Conservation (phyloP, 306 rosid genomes). For the Geum urbanum region DNA sequence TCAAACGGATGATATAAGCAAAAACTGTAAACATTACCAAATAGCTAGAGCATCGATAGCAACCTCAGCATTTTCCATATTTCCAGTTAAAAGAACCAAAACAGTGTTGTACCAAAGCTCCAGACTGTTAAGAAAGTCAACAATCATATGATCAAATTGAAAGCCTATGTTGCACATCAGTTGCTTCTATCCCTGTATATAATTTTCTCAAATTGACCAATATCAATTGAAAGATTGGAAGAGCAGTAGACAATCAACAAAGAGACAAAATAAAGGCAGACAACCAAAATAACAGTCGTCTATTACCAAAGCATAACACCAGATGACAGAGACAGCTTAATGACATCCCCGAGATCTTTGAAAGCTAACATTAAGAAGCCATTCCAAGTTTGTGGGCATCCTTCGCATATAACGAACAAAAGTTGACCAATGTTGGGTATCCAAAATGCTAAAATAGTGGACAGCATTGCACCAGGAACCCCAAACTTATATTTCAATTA, state of each 20-base stretch:
- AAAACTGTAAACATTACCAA: slow-evolving; percentile 33
- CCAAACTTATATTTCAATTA: slow-evolving; percentile 47
- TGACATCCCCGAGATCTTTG: slow-evolving; percentile 52
- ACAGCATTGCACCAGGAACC: slow-evolving; percentile 48
- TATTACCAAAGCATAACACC: slow-evolving; percentile 61
- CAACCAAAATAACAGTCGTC: not conserved
- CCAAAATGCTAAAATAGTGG: slow-evolving; percentile 48
- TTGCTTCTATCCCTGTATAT: not conserved
- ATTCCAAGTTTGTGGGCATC: slow-evolving; percentile 59
- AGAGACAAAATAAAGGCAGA: not conserved
- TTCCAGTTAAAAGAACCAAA: slow-evolving; percentile 52
- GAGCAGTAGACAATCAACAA: not conserved
- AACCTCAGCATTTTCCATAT: slow-evolving; percentile 51
- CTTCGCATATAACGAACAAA: slow-evolving; percentile 32
- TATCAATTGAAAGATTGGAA: not conserved
- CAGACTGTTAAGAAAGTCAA: slow-evolving; percentile 35
- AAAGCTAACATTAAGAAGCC: slow-evolving; percentile 55
- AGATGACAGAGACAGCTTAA: slow-evolving; percentile 60
- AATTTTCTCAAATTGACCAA: not conserved
- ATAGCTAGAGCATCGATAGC: slow-evolving; percentile 50
- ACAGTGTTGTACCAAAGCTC: slow-evolving; percentile 62
- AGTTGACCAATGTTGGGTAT: slow-evolving; percentile 52
- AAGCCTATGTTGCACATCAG: not conserved
- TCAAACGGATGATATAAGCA: not conserved
- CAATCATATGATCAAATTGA: not conserved